A percentile compares a stretch with the other conserved stretches of the same genome.
These are phyloP conservation scores for Grigorovia jiainica DNA, from an alignment of 805 yeast genomes.

Conservation along the genomic window DNA sequence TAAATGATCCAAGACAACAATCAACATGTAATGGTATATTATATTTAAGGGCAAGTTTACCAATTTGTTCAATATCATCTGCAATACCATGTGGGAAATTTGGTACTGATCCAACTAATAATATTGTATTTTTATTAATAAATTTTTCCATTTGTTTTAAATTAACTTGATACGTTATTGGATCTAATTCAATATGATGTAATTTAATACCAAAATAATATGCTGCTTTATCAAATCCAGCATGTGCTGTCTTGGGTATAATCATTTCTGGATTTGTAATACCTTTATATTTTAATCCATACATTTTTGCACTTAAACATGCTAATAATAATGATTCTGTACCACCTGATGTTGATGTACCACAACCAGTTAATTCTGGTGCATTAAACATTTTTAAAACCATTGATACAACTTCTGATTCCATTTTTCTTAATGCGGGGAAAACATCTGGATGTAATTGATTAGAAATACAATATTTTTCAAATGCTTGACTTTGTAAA, in stretches of 20 bases:
- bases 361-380: constrained; percentile 51
- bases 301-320: constrained; percentile 79
- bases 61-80: constrained; percentile 73
- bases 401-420: constrained; percentile 90
- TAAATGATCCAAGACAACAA: constrained; percentile 89
- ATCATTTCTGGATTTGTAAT: constrained; percentile 73
- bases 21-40: constrained; percentile 90
- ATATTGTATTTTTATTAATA: constrained; percentile 70
- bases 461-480: constrained; percentile 75
- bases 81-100: constrained; percentile 95
- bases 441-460: constrained; percentile 96
- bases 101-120: constrained; percentile 90
- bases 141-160: constrained; percentile 48
- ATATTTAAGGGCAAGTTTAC: constrained; percentile 49
- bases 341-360: constrained; percentile 89
- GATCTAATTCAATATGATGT: constrained; percentile 70
- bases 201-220: constrained; percentile 81
- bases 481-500: constrained; percentile 70
- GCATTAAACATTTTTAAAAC: constrained; percentile 73
- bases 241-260: constrained; percentile 86
- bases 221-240: constrained; percentile 91
- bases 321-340: constrained; percentile 86
- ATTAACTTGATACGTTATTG: constrained; percentile 59
- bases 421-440: constrained; percentile 96
- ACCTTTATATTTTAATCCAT: constrained; percentile 49